phyloP scores from a whole-genome alignment of 129 eudicot species.

The Escallonia herrerae region DNA sequence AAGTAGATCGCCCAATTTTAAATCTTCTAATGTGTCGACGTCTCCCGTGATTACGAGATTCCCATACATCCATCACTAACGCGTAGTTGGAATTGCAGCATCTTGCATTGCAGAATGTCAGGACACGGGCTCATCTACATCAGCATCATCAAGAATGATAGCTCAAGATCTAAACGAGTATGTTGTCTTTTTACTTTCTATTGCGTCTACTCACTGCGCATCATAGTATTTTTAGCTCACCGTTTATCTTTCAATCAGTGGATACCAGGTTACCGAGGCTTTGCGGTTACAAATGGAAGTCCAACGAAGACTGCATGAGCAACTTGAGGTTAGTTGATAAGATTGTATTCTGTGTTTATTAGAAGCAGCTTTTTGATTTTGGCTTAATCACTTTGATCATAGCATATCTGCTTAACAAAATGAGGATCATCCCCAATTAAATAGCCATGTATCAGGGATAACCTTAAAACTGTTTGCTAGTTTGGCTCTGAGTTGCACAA shows the following conservation, averaged over 20 bases:
- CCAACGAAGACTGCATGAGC: conserved; percentile 79
- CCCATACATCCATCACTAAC: conserved; percentile 5
- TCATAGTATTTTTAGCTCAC: not conserved
- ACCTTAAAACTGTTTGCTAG: no score
- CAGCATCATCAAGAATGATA: conserved; percentile 66
- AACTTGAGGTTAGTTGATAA: conserved; percentile 57
- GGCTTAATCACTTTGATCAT: not conserved
- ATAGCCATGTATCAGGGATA: not conserved
- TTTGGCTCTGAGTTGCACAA: no score
- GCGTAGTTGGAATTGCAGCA: conserved; percentile 33
- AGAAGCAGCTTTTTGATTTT: not conserved
- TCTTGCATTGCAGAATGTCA: conserved; percentile 79
- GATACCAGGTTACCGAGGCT: conserved; percentile 92
- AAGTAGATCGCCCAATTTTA: no score
- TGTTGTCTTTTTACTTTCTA: conserved; percentile 10
- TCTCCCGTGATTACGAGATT: not conserved
- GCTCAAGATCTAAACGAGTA: conserved; percentile 86
- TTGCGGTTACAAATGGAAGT: conserved; percentile 88
- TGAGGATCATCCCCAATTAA: not conserved
- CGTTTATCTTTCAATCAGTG: conserved; percentile 35
- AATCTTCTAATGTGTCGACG: no score
- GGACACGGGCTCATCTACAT: conserved; percentile 73
- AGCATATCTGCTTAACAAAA: not conserved
- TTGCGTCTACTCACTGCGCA: not conserved
- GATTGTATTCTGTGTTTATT: not conserved